phyloP scores from a whole-genome alignment of 169 alveolate species.

The Plasmodium vivax region DNA sequence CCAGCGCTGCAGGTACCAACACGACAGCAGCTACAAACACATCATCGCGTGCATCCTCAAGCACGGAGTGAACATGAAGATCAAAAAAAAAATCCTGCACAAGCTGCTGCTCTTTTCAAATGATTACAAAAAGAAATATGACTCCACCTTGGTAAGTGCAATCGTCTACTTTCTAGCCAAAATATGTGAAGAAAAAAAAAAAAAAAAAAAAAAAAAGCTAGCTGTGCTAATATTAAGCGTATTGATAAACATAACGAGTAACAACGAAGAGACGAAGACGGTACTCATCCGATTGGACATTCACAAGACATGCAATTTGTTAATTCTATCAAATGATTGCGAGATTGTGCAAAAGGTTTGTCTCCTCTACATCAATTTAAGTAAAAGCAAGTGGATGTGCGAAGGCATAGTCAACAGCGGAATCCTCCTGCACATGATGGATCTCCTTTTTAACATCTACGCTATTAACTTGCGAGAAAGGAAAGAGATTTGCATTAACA shows the following conservation, averaged over 20 bases:
- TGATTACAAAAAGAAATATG: conserved; percentile 51
- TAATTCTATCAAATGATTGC: conserved; percentile 36
- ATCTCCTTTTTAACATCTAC: conserved; percentile 15
- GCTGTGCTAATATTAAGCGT: background rate
- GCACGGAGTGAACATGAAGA: conserved; percentile 33
- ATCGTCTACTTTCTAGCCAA: conserved; percentile 6
- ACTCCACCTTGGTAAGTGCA: conserved; percentile 7
- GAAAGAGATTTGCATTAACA: conserved; percentile 58
- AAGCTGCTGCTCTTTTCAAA: conserved; percentile 46
- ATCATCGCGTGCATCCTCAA: conserved; percentile 36
- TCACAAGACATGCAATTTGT: background rate
- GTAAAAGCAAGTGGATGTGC: conserved; percentile 52
- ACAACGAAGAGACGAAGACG: conserved; percentile 20
- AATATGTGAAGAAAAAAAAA: conserved; percentile 6
- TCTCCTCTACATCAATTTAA: conserved; percentile 33
- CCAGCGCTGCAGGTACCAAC: background rate
- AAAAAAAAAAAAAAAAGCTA: background rate
- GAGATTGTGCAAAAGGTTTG: conserved; percentile 6
- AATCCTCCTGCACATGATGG: conserved; percentile 20
- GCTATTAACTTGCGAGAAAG: conserved; percentile 7
- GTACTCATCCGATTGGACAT: conserved; percentile 8
- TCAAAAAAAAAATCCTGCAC: conserved; percentile 39
- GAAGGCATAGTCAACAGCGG: conserved; percentile 39
- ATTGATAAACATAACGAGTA: conserved; percentile 51
- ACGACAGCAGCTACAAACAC: conserved; percentile 36